phyloP scores from a whole-genome alignment of 2,329 filamentous ascomycete species.

The Coniochaeta prunicola region DNA sequence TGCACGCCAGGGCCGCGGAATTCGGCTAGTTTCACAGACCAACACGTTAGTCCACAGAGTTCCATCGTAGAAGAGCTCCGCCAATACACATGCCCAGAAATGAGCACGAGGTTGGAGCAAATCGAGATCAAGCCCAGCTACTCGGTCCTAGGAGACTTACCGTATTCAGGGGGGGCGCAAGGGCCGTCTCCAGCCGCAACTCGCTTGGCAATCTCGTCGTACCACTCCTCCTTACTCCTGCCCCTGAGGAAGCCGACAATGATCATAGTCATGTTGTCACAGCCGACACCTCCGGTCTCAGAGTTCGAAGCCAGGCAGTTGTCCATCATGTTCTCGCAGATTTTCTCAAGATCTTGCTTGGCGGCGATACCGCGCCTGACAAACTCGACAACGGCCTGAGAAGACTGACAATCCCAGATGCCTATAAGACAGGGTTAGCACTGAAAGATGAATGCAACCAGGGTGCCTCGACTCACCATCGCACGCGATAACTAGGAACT shows the following conservation, averaged over 20 bases:
- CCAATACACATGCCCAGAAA: background rate
- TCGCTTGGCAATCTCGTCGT: slow-evolving; percentile 86
- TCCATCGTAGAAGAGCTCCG: background rate
- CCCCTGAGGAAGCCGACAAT: slow-evolving; percentile 84
- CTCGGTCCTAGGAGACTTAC: slow-evolving; percentile 43
- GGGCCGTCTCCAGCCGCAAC: slow-evolving; percentile 96
- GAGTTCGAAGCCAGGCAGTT: slow-evolving; percentile 97
- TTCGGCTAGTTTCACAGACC: slow-evolving; percentile 52
- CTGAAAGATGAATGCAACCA: background rate
- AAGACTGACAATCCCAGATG: slow-evolving; percentile 99
- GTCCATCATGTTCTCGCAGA: slow-evolving; percentile 99
- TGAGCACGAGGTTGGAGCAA: too few relatives aligned
- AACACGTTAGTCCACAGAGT: slow-evolving; percentile 13
- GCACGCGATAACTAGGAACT: slow-evolving; percentile 89
- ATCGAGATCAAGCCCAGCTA: background rate
- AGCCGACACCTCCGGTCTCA: slow-evolving; percentile 94
- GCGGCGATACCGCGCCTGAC: slow-evolving; percentile 92
- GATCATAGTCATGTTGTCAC: slow-evolving; percentile 99
- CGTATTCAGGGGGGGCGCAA: slow-evolving; percentile 98
- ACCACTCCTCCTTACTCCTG: slow-evolving; percentile 96
- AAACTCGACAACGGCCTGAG: slow-evolving; percentile 94
- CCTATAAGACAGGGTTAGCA: slow-evolving; percentile 43
- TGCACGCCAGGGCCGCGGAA: slow-evolving; percentile 78
- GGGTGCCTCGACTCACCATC: slow-evolving; percentile 57
- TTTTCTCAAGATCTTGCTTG: slow-evolving; percentile 88